These are phyloP conservation scores for Diutina mesorugosa DNA, from an alignment of 1,139 yeast species.

Conservation along the genomic window DNA sequence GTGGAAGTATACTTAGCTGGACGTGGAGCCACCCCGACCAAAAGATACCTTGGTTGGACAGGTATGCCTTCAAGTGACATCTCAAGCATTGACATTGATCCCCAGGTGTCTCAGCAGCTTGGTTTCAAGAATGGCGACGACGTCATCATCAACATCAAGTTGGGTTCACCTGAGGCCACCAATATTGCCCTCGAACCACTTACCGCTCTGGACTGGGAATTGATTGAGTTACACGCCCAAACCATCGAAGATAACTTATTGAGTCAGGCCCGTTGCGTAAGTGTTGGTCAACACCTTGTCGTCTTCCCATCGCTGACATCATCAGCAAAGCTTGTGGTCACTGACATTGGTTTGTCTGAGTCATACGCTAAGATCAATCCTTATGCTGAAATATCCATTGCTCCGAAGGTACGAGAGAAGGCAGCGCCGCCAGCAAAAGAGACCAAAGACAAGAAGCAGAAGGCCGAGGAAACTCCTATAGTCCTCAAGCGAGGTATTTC, in stretches of 20 bases:
- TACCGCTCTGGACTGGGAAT: constrained; percentile 79
- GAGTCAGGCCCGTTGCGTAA: constrained; percentile 71
- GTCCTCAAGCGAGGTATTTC: constrained; percentile 42
- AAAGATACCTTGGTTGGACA: constrained; percentile 66
- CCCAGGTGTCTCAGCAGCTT: constrained; percentile 28
- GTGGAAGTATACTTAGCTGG: constrained; percentile 25
- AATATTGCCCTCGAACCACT: constrained; percentile 70
- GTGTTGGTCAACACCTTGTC: constrained; percentile 44
- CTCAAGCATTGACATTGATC: constrained; percentile 24
- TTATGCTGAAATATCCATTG: constrained; percentile 69
- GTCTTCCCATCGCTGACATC: constrained; percentile 63
- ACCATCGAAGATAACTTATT: constrained; percentile 63
- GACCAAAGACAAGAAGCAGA: constrained; percentile 14
- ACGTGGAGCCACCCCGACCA: constrained; percentile 6
- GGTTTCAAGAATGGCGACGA: constrained; percentile 20
- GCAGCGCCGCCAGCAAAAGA: constrained; percentile 13
- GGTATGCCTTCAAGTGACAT: constrained; percentile 39
- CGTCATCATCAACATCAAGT: constrained; percentile 28
- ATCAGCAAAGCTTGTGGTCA: constrained; percentile 50
- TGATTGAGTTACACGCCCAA: constrained; percentile 73
- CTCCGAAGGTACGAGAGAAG: constrained; percentile 53
- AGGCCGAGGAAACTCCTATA: constrained; percentile 15
- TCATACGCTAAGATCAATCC: constrained; percentile 51
- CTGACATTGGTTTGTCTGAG: constrained; percentile 37
- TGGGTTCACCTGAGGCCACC: constrained; percentile 36